Base-by-base conservation (phyloP, 1,139 yeast species). In the Pichia sp. region DNA sequence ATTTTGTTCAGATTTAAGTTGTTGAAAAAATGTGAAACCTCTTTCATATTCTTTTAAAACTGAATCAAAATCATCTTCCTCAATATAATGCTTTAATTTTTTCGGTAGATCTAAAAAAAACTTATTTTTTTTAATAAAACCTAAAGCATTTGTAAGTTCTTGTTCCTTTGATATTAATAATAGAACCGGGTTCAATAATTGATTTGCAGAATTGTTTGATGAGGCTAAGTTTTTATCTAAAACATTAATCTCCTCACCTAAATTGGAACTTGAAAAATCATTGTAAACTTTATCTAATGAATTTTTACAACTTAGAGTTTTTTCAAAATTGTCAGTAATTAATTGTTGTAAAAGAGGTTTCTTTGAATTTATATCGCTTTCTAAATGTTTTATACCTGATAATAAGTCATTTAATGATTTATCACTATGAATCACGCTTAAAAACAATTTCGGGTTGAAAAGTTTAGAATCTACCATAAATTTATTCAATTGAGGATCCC, bases 251-350 rank as follows among this genome's bases (percentile, higher is more conserved):
- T 59, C 60, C n/a, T 47, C 44, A 3, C 50, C 47, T 14, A 64
- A 44, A 53, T 44, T 61, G 49, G 57, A 68, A 43, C 67, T 61
- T 34, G 73, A 68, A 58, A 82, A 78, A 56, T 79, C 82, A 29
- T 69, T 70, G 55, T 80, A 76, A 4, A 83, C 81, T 34, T 76
- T 73, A 61, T 84, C 90, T 34, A 84, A 67, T 13, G 79, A 72
- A 19, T 85, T 79, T 66, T 93, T 93, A 52, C 91, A 81, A 60
- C 82, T 80, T 48, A 91, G 86, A 60, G 90, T 89, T 60, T 80
- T 76, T 52, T 81, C 79, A 64, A 83, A 90, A 64, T 91, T 93
- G 28, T 79, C 75, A 60, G 87, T 87, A 9, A 91, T 86, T 36
- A 87, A 77, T 18, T 70, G 70, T 58, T 83, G 80, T 63, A 91